Evolutionary conservation across 2,329 filamentous ascomycete genomes (phyloP).

Genomic region (Lachnellula cervina): DNA sequence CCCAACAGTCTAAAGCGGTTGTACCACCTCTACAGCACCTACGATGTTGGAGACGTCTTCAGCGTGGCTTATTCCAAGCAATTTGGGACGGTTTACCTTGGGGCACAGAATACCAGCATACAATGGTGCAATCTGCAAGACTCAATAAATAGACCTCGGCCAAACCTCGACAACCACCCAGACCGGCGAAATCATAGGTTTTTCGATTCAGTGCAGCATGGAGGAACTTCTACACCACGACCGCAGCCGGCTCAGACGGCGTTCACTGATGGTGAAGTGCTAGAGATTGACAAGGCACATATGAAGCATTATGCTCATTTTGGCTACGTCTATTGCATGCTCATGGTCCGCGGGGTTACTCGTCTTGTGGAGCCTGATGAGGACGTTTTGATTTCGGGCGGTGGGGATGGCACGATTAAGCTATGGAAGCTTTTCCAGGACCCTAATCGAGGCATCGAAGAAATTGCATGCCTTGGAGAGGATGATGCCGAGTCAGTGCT

Average conservation of each 20-base stretch:
- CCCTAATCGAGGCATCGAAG: conserved; percentile 57
- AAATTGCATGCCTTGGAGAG: conserved; percentile 61
- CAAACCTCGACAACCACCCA: conserved; percentile 64
- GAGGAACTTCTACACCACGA: conserved; percentile 69
- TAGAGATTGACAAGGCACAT: conserved; percentile 78
- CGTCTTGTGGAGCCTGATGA: conserved; percentile 65
- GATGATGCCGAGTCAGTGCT: conserved; percentile 63
- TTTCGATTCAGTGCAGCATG: conserved; percentile 89
- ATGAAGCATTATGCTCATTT: conserved; percentile 88
- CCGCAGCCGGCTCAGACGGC: conserved; percentile 42
- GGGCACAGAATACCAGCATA: conserved; percentile 89
- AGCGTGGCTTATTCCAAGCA: conserved; percentile 83
- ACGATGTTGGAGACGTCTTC: conserved; percentile 94
- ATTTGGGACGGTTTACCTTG: conserved; percentile 80
- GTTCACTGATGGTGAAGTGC: conserved; percentile 55
- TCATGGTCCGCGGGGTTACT: conserved; percentile 67
- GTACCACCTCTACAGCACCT: conserved; percentile 87
- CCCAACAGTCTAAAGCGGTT: conserved; percentile 69
- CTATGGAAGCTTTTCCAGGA: conserved; percentile 69
- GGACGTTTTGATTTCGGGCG: conserved; percentile 84
- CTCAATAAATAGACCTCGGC: conserved; percentile 52
- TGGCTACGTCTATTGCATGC: conserved; percentile 96
- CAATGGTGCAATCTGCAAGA: conserved; percentile 83
- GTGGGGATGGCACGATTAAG: conserved; percentile 90
- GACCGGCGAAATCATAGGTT: conserved; percentile 78